A percentile compares a stretch with the other conserved stretches of the same genome.
phyloP scores from a whole-genome alignment of 306 rosid species.

The Canavalia gladiata region DNA sequence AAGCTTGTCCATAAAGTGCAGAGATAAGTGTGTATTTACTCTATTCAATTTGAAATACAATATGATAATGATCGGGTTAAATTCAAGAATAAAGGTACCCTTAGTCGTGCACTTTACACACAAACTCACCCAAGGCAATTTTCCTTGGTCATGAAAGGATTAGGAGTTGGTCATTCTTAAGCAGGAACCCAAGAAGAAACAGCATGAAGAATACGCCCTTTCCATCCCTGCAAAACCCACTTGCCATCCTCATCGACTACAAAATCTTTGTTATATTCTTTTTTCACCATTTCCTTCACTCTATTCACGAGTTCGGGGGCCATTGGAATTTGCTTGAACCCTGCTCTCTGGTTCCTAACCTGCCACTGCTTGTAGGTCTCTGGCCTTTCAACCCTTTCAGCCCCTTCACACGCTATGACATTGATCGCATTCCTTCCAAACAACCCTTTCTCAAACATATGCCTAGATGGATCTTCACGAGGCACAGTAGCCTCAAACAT shows the following conservation, averaged over 20 bases:
- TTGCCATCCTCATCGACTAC: slow-evolving; percentile 66
- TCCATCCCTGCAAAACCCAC: slow-evolving; percentile 92
- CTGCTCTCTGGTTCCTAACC: slow-evolving; percentile 74
- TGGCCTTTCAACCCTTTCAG: slow-evolving; percentile 81
- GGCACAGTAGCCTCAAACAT: slow-evolving; percentile 70
- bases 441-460: slow-evolving; percentile 67
- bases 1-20: slow-evolving; percentile 27
- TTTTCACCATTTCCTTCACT: slow-evolving; percentile 68
- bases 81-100: neutral
- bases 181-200: slow-evolving; percentile 77
- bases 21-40: neutral
- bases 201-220: slow-evolving; percentile 71
- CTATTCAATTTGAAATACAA: neutral
- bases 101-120: slow-evolving; percentile 5
- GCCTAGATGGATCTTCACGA: slow-evolving; percentile 66
- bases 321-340: slow-evolving; percentile 73
- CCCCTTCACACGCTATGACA: slow-evolving; percentile 85
- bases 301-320: slow-evolving; percentile 56
- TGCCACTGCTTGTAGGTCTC: slow-evolving; percentile 93
- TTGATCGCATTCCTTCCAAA: slow-evolving; percentile 75
- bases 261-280: slow-evolving; percentile 75
- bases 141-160: neutral
- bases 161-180: slow-evolving; percentile 38
- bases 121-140: neutral
- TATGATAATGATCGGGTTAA: neutral